A percentile compares a stretch with the other conserved stretches of the same genome.
These are phyloP conservation scores for Kandelia obovata DNA, from an alignment of 345 rosid species.

Conservation along the genomic window DNA sequence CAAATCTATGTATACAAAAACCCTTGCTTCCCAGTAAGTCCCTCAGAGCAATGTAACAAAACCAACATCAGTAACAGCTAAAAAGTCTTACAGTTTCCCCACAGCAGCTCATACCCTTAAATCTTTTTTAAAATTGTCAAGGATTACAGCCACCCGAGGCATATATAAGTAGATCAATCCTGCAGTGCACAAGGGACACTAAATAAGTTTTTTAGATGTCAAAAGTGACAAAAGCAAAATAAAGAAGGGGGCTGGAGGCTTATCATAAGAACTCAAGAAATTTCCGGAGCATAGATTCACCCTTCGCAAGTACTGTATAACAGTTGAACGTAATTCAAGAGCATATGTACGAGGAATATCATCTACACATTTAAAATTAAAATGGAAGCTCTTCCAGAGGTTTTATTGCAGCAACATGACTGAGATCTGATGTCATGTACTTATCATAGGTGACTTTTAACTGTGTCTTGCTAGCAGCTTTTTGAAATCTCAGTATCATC, in stretches of 20 bases:
- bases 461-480: constrained; percentile 52
- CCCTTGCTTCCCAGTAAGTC: too few species aligned
- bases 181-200: background rate
- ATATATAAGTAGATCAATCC: background rate
- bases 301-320: too few species aligned
- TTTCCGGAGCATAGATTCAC: too few species aligned
- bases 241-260: background rate
- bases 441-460: constrained; percentile 74
- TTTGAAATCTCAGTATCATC: constrained; percentile 71
- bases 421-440: constrained; percentile 45
- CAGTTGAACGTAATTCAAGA: too few species aligned
- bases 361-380: constrained; percentile 6
- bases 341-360: background rate
- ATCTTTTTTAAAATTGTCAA: background rate
- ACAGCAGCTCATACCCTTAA: too few species aligned
- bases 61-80: too few species aligned
- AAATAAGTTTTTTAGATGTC: background rate
- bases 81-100: too few species aligned
- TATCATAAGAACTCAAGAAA: too few species aligned
- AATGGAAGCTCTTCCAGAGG: constrained; percentile 49
- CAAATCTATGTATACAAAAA: too few species aligned
- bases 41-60: too few species aligned
- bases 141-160: background rate
- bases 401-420: constrained; percentile 55
- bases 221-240: background rate